phyloP scores from a whole-genome alignment of 2,329 filamentous ascomycete genomes.

The Colletotrichum tropicale region DNA sequence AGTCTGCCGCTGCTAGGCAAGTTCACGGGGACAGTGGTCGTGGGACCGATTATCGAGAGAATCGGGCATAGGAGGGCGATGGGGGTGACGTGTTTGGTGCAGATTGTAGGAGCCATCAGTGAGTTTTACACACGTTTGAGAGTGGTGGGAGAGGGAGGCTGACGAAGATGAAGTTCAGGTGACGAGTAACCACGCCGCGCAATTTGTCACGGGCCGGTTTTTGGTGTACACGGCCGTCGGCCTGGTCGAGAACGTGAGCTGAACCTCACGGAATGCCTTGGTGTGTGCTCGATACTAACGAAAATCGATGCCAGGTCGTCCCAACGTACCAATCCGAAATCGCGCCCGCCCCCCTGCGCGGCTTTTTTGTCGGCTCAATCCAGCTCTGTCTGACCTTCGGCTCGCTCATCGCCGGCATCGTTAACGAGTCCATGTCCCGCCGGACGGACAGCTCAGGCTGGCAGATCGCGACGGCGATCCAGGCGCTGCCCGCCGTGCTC shows the following conservation, averaged over 20 bases:
- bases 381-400: slow-evolving; percentile 21
- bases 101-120: neutral
- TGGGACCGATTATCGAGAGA: neutral
- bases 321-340: neutral
- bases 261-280: too few species aligned
- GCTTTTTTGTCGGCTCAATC: slow-evolving; percentile 20
- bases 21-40: neutral
- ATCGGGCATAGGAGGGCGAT: neutral
- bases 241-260: neutral
- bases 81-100: neutral
- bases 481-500: slow-evolving; percentile 13
- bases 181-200: neutral
- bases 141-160: fast-evolving
- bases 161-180: neutral
- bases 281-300: neutral
- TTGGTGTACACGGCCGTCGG: neutral
- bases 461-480: slow-evolving; percentile 21
- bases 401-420: slow-evolving; percentile 24
- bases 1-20: neutral
- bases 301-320: neutral
- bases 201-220: neutral
- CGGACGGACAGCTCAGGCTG: slow-evolving; percentile 13
- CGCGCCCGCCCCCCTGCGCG: neutral
- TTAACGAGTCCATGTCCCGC: slow-evolving; percentile 22
- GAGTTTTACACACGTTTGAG: fast-evolving